Base-by-base conservation (phyloP, 345 rosid genomes). In the Physaria fendleri region DNA sequence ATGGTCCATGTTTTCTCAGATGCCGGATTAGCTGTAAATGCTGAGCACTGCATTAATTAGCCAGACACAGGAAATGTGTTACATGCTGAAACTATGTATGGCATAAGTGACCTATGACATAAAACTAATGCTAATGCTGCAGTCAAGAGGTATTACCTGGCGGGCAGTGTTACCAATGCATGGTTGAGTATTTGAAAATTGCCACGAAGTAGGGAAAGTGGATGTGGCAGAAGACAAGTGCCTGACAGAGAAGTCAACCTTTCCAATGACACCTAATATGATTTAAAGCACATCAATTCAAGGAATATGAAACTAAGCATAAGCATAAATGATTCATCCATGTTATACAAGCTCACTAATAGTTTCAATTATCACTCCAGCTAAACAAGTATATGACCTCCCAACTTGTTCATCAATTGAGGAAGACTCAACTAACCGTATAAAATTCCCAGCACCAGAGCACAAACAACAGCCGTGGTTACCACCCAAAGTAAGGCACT, bases 1-100 rank as follows among this genome's bases (percentile, higher is more conserved):
- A 90, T 94, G 13, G 90, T 83, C 99, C 99, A 94, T 30, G 96
- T 90, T 71, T 90, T 90, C 83, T 89, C 99, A 11, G 99, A 85
- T 57, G 92, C 52, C 53, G 82, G 72, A 48, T 46, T 77, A 35
- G 92, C 88, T 55, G 73, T 70, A 77, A 74, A 87, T 8, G 97
- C 99, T 14, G 99, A 74, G 65, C 99, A 94, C 99, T 94, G 86
- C 64, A 69, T 66, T 40, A 17, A 52, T 39, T 15, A 29, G 50
- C 24, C 57, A 72, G 49, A 27, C 69, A 54, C 5, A 59, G 37
- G 29, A 66, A 37, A 62, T 7, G 13, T 8, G 49, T 70, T 62
- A 55, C 47, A 25, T 10, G 52, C 24, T 30, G 59, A 47, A 30
- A 55, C 11, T 54, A 25, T 37, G 23, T 1, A 28, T 22, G 38